phyloP scores from a whole-genome alignment of 2,329 filamentous ascomycete genomes.

The Cercospora beticola region DNA sequence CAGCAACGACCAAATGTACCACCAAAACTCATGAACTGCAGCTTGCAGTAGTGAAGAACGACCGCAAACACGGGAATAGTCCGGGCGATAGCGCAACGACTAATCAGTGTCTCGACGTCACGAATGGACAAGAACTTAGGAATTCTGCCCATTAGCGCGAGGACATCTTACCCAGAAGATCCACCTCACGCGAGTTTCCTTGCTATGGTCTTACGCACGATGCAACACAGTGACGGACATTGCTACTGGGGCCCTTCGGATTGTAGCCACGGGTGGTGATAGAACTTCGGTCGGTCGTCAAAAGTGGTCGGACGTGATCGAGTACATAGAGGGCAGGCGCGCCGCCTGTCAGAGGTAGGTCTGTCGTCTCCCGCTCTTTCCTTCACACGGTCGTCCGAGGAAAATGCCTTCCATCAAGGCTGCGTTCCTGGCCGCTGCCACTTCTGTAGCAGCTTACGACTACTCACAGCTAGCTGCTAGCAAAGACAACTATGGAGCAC shows the following conservation, averaged over 20 bases:
- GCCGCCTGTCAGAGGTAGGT: background rate
- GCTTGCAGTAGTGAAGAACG: background rate
- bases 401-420: slow-evolving; percentile 21
- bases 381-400: background rate
- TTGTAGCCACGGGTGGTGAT: background rate
- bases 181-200: slow-evolving; percentile 1
- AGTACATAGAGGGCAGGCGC: background rate
- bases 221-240: slow-evolving; percentile 4
- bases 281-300: background rate
- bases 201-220: background rate
- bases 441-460: slow-evolving; percentile 21
- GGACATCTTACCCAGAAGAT: background rate
- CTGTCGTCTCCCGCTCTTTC: background rate
- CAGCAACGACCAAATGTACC: background rate
- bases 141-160: background rate
- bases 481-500: slow-evolving; percentile 27
- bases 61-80: background rate
- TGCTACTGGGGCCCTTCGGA: background rate
- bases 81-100: background rate
- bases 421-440: slow-evolving; percentile 14
- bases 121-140: background rate
- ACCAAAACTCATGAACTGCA: background rate
- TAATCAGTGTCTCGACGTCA: background rate
- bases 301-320: background rate
- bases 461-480: slow-evolving; percentile 24